Base-by-base conservation (phyloP, 805 yeast genomes). In the Limtongozyma cylindracea region DNA sequence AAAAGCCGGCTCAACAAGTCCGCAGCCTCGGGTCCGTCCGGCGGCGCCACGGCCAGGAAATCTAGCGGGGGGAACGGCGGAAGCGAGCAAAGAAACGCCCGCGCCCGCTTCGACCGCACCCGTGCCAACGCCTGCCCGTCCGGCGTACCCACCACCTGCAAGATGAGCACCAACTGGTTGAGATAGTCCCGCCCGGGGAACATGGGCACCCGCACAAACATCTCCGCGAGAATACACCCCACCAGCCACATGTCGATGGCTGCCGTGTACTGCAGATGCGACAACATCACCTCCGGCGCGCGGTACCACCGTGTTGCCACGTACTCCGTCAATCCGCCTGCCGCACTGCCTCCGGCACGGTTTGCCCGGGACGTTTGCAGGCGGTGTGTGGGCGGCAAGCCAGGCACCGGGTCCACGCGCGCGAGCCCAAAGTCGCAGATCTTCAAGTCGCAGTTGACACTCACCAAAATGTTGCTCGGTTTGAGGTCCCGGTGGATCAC, bases 281-380 rank as follows among this genome's bases (percentile, higher is more conserved):
- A 62, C 13, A 73, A 43, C 84, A 73, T 73, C 25, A 73, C 69
- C 39, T 73, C 88, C 0, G 84, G 84, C 0, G 84, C 84, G 23
- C 88, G 47, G 38, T 73, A 73, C 84, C 84, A 73, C 32, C 88
- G 49, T 6, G 88, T 73, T 3, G 84, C 84, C 3, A 73, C 88
- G 31, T 73, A 73, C 37, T 73, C 84, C 0, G 84, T 73, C 48
- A 72, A n/a, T n/a, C n/a, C n/a, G n/a, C n/a, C n/a, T n/a, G n/a
- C n/a, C n/a, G n/a, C n/a, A n/a, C n/a, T n/a, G n/a, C n/a, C n/a
- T n/a, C n/a, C n/a, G n/a, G n/a, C n/a, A n/a, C n/a, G n/a, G n/a
- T n/a, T n/a, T n/a, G n/a, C n/a, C n/a, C n/a, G n/a, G n/a, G n/a
- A n/a, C n/a, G n/a, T n/a, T n/a, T n/a, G n/a, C n/a, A n/a, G n/a